A percentile compares a stretch with the other conserved stretches of the same genome.
Conservation (phyloP, 176 grass and related monocot species). For the Phragmites australis region DNA sequence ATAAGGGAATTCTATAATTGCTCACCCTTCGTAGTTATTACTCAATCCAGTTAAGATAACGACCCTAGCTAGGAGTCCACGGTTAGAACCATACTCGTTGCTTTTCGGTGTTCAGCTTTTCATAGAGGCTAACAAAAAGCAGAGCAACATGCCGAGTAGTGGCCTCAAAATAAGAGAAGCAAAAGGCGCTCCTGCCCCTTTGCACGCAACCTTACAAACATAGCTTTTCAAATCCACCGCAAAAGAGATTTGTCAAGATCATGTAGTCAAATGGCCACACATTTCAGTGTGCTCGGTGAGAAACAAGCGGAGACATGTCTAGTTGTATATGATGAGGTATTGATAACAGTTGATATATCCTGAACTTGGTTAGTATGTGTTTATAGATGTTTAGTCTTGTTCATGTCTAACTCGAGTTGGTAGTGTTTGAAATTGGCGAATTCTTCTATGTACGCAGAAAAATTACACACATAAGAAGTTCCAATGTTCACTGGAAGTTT, state of each 20-base stretch:
- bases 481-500: no score
- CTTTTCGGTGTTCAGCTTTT: constrained; percentile 43
- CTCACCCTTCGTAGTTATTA: constrained; percentile 39
- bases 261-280: constrained; percentile 45
- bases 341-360: no score
- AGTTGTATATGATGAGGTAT: no score
- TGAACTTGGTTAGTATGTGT: no score
- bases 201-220: constrained; percentile 56
- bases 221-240: constrained; percentile 56
- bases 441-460: no score
- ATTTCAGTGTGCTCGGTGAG: constrained; percentile 45
- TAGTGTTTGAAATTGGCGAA: no score
- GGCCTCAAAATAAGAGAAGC: constrained; percentile 56
- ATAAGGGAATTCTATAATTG: constrained; percentile 27
- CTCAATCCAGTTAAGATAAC: constrained; percentile 59
- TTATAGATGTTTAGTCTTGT: no score
- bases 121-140: constrained; percentile 58
- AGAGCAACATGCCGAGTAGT: constrained; percentile 42
- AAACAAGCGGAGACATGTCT: no score
- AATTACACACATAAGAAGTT: no score
- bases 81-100: constrained; percentile 24
- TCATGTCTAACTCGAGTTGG: no score
- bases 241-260: constrained; percentile 56
- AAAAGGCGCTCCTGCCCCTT: constrained; percentile 50
- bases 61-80: constrained; percentile 40